Conservation (phyloP, 192 early-diverging fungal species). For the Powellomyces hirtus region DNA sequence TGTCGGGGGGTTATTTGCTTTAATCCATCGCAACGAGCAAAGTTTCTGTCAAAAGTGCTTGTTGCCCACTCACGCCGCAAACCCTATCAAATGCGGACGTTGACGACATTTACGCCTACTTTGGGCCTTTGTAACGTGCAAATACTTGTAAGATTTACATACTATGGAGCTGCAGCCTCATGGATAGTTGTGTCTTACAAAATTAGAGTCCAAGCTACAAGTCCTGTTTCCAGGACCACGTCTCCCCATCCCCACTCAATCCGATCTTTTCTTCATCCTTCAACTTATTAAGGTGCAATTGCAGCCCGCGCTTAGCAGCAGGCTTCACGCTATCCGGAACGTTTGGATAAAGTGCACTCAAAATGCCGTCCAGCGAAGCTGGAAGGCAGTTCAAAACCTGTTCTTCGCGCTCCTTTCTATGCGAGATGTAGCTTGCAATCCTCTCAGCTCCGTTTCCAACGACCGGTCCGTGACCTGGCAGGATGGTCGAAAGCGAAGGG, state of each 20-base stretch:
- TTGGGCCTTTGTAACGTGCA: too few relatives aligned
- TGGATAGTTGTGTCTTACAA: too few relatives aligned
- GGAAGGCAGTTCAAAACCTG: conserved; percentile 52
- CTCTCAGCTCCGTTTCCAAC: conserved; percentile 60
- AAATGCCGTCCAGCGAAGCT: background rate
- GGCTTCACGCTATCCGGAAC: background rate
- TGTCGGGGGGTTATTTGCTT: too few relatives aligned
- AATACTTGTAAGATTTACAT: too few relatives aligned
- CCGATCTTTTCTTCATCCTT: background rate
- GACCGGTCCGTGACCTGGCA: conserved; percentile 78
- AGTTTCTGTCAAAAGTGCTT: too few relatives aligned
- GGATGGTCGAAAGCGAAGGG: conserved; percentile 39
- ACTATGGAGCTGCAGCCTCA: too few relatives aligned
- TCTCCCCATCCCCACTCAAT: background rate
- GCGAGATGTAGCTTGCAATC: conserved; percentile 72
- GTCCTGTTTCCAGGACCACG: too few relatives aligned
- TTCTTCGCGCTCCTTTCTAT: conserved; percentile 71
- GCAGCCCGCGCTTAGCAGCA: background rate
- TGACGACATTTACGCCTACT: too few relatives aligned
- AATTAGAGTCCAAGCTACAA: too few relatives aligned
- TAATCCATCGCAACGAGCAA: too few relatives aligned
- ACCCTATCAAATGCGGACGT: too few relatives aligned
- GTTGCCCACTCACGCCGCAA: too few relatives aligned
- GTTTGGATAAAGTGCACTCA: background rate
- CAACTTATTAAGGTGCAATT: conserved; percentile 1